Base-by-base conservation (phyloP, 2,329 filamentous ascomycete genomes). In the Xylaria digitata region DNA sequence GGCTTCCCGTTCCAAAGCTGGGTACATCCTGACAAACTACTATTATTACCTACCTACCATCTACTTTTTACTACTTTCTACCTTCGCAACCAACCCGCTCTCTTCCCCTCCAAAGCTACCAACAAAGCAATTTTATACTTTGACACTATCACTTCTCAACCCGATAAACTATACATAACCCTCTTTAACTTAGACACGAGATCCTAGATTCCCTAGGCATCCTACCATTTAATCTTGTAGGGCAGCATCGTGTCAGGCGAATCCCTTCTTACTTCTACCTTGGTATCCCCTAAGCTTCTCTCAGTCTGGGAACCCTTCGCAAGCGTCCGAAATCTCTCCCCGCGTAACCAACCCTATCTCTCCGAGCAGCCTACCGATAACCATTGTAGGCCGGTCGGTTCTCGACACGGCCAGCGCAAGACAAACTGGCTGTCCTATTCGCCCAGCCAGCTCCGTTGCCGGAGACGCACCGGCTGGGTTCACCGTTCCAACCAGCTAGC, bases 371-470 rank as follows among this genome's bases (percentile, higher is more conserved):
- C 55, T 61, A 55, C 62, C 61, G 57, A 67, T 63, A 57, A 55
- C 71, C 48, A 57, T 43, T 56, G 62, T 66, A 63, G 71, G 71
- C 73, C 69, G 73, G 73, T 78, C 76, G 74, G 26, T 63, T 57
- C 43, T 69, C 72, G 72, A 73, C 75, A 73, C 75, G 77, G 76
- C 74, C 74, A 72, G 69, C 65, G 70, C 71, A 71, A 73, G 81
- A 78, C 85, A 91, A 90, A 79, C 86, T 90, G 88, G 88, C 87
- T 82, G 82, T 84, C 75, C 74, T 85, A 75, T 87, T 88, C 83
- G 84, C 85, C 76, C 86, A 84, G 74, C 85, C 84, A 79, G 85
- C 86, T 82, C 82, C 87, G 80, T 87, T 88, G 83, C 89, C 88
- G 83, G 86, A 84, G 83, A 86, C 85, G 82, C 85, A 87, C 83